Percentiles rank a stretch among this genome's conserved stretches.
Evolutionary conservation across 2,329 filamentous ascomycete genomes (phyloP).

Genomic region (Venturia asperata): DNA sequence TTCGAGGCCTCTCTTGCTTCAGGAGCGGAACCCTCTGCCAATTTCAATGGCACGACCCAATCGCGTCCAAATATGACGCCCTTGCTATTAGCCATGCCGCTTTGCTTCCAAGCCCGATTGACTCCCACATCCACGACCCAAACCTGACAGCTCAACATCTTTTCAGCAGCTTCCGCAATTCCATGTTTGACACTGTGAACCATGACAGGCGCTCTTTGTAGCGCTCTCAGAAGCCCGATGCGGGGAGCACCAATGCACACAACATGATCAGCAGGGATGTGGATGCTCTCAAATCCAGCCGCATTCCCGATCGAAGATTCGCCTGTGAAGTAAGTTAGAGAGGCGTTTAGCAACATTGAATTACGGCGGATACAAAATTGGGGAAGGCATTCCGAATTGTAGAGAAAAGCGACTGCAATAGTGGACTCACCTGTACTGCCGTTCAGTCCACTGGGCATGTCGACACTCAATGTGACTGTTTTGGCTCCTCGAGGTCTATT

Average conservation of each 20-base stretch:
- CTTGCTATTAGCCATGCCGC: constrained; percentile 70
- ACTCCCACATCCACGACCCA: constrained; percentile 84
- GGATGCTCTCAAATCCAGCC: constrained; percentile 52
- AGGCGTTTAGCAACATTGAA: background rate
- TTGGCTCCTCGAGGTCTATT: constrained; percentile 72
- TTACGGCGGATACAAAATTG: too few species aligned
- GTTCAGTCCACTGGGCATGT: constrained; percentile 83
- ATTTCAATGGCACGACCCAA: constrained; percentile 71
- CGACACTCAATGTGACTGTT: constrained; percentile 64
- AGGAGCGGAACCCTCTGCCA: constrained; percentile 24
- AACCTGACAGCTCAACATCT: constrained; percentile 46
- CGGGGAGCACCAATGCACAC: constrained; percentile 84
- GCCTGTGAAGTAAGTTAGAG: constrained; percentile 30
- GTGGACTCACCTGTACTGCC: constrained; percentile 56
- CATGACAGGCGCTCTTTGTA: constrained; percentile 46
- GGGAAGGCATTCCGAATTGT: background rate
- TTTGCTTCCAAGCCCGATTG: constrained; percentile 76
- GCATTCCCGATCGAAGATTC: constrained; percentile 59
- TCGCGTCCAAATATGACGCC: constrained; percentile 82
- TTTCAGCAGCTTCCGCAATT: constrained; percentile 30
- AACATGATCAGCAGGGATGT: constrained; percentile 74
- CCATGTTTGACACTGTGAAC: constrained; percentile 4
- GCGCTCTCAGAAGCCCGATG: constrained; percentile 70
- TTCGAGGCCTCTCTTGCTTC: background rate
- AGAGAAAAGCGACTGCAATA: background rate